Base-by-base conservation (phyloP, 805 yeast genomes). In the Yarrowia osloensis region DNA sequence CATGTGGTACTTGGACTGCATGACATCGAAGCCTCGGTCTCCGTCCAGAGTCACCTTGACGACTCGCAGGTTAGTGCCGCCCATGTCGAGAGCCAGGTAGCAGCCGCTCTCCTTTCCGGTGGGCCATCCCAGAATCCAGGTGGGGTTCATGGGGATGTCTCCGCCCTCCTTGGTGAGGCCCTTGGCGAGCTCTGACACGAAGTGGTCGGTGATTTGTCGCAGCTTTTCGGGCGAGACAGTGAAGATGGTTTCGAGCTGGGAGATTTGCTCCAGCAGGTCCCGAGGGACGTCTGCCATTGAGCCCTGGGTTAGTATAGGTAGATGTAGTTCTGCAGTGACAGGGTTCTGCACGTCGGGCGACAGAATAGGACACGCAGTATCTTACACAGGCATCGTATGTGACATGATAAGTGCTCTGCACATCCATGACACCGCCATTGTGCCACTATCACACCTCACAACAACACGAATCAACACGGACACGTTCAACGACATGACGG, bases 21-120 rank as follows among this genome's bases (percentile, higher is more conserved):
- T 84, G 69, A 92, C 88, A 76, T 90, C 95, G 75, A 94, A 94
- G 74, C 89, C 86, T 68, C 90, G 84, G 77, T 88, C 84, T 70
- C 99, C 99, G 66, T 86, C 86, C 73, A 94, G 83, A 70, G 86
- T 87, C 74, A 94, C 94, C 76, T 89, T 84, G 68, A 94, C 97
- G 59, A 92, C 97, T 77, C 99, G 87, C 78, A 94, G 84, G 81
- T 94, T 94, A 70, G 99, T 94, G 70, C 99, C 99, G 77, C 99
- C 99, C 80, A 94, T 84, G 78, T 94, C 99, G 69, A 95, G 89
- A 65, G 98, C 98, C 76, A 94, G 80, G 79, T 84, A 94, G 72
- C 91, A 88, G 71, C 99, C 99, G 47, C 83, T 84, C 78, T 94
- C 99, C 72, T 86, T 80, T 71, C 99, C 99, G 62, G 94, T 88